These are phyloP conservation scores for Scheffersomyces insectosa DNA, from an alignment of 1,139 yeast genomes.

Conservation along the genomic window DNA sequence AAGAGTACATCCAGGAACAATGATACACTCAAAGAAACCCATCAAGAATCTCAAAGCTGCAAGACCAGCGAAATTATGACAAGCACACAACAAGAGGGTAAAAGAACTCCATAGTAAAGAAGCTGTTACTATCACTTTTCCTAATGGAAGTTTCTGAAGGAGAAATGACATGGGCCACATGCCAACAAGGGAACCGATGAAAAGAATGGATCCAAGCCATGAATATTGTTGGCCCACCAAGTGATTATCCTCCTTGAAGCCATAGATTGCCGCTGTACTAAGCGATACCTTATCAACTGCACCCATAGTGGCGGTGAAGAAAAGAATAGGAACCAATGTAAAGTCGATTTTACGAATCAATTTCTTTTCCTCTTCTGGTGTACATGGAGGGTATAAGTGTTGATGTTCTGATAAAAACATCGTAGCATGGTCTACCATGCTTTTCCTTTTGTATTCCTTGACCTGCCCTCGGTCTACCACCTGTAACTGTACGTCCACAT, in stretches of 20 bases:
- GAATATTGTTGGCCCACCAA: conserved; percentile 43
- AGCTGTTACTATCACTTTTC: conserved; percentile 28
- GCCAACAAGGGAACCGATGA: conserved; percentile 47
- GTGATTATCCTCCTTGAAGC: conserved; percentile 33
- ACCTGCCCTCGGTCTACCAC: too few species aligned
- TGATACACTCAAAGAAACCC: conserved; percentile 40
- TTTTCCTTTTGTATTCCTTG: too few species aligned
- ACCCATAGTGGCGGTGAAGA: conserved; percentile 35
- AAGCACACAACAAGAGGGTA: conserved; percentile 26
- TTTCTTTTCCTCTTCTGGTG: conserved; percentile 24
- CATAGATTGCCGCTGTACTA: conserved; percentile 46
- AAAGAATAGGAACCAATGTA: conserved; percentile 32
- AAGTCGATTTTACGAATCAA: conserved; percentile 36
- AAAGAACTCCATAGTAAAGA: conserved; percentile 28
- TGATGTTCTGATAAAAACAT: not conserved
- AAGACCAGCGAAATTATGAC: conserved; percentile 30
- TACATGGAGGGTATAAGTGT: not conserved
- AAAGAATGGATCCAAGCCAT: conserved; percentile 49
- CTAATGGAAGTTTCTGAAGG: conserved; percentile 25
- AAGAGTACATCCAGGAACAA: conserved; percentile 45
- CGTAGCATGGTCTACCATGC: not conserved
- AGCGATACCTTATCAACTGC: conserved; percentile 47
- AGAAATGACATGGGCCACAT: conserved; percentile 38
- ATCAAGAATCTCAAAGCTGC: conserved; percentile 36
- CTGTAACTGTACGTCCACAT: too few species aligned